Conservation (phyloP, 2,329 filamentous ascomycete genomes). For the Fusarium mangiferae region DNA sequence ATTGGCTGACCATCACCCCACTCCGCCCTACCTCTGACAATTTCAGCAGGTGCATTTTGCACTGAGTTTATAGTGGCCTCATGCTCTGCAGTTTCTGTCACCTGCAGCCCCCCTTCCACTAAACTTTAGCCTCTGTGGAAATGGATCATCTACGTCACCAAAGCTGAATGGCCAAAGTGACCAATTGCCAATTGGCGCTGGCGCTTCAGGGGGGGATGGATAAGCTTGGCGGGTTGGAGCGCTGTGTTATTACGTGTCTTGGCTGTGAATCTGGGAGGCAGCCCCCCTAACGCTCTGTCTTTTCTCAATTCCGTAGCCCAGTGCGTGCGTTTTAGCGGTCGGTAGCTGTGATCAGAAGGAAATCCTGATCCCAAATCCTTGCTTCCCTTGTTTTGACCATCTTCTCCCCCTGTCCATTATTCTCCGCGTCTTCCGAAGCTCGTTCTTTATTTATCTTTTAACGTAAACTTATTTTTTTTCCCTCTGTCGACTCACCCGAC, state of each 20-base stretch:
- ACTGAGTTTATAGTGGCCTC: not conserved
- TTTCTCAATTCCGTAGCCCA: not conserved
- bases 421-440: constrained; percentile 23
- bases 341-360: not conserved
- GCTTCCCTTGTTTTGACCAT: not conserved
- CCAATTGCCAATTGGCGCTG: not conserved
- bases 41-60: not conserved
- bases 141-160: constrained; percentile 14
- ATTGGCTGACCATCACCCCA: constrained; percentile 6
- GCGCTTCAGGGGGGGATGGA: not conserved
- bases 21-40: not conserved
- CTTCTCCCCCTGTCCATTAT: constrained; percentile 4
- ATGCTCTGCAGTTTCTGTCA: not conserved
- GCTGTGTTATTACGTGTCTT: too few species aligned
- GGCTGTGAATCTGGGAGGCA: too few species aligned
- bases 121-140: not conserved
- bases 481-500: not conserved
- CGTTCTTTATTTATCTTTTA: not conserved
- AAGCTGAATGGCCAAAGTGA: not conserved
- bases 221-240: too few species aligned
- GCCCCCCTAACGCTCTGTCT: not conserved
- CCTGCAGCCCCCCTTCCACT: not conserved
- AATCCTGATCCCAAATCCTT: constrained; percentile 5
- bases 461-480: not conserved
- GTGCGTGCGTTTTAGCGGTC: not conserved